Percentiles rank a stretch among this genome's conserved stretches.
Conservation (phyloP, 306 rosid genomes). For the Inga leiocalycina region DNA sequence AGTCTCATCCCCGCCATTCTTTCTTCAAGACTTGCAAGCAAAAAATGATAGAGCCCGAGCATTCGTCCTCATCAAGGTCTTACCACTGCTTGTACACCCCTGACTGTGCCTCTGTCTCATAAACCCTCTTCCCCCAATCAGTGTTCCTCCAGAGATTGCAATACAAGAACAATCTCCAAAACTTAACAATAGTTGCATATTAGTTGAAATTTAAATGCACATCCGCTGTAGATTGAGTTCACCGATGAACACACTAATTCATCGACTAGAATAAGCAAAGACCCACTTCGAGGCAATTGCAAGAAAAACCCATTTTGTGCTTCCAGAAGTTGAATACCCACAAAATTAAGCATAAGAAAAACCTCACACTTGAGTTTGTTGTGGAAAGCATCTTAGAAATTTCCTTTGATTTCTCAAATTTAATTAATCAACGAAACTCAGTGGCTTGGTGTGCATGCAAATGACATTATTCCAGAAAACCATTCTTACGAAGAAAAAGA, state of each 20-base stretch:
- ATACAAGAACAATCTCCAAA: constrained; percentile 38
- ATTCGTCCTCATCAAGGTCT: constrained; percentile 98
- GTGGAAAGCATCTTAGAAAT: constrained; percentile 27
- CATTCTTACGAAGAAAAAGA: too few relatives aligned
- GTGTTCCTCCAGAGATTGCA: constrained; percentile 94
- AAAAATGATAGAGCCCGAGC: constrained; percentile 57
- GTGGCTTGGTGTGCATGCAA: constrained; percentile 20
- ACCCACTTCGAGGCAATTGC: constrained; percentile 40
- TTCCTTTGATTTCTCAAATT: constrained; percentile 25
- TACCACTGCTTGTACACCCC: constrained; percentile 87
- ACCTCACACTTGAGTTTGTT: constrained; percentile 14
- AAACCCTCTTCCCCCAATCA: constrained; percentile 67
- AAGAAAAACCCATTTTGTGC: constrained; percentile 43
- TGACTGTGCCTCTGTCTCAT: constrained; percentile 98
- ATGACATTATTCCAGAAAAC: background rate
- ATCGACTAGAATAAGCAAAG: constrained; percentile 30
- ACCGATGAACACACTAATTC: constrained; percentile 36
- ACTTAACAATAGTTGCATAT: constrained; percentile 32
- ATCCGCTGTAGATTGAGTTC: constrained; percentile 6
- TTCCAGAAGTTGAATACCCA: background rate
- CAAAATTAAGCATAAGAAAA: background rate
- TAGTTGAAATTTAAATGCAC: background rate
- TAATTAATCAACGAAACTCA: constrained; percentile 12
- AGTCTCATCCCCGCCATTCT: constrained; percentile 67
- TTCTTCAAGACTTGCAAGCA: constrained; percentile 41